Conservation (phyloP, 2,329 filamentous ascomycete genomes). For the Exserohilum turcica region DNA sequence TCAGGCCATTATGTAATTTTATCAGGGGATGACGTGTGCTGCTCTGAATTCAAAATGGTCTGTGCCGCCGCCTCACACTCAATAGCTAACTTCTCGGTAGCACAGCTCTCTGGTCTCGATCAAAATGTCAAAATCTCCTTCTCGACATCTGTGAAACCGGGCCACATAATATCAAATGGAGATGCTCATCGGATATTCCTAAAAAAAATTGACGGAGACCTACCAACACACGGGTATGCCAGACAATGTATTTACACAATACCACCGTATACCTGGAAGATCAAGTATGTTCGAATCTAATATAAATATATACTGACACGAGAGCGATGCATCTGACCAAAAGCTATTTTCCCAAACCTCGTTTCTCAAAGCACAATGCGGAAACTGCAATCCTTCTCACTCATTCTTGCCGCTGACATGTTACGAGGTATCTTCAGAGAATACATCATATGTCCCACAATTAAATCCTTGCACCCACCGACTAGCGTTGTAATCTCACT, state of each 20-base stretch:
- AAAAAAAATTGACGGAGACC: no score
- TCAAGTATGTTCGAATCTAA: no score
- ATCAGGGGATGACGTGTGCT: background rate
- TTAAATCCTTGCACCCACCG: slow-evolving; percentile 12
- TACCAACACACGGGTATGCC: no score
- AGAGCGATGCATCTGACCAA: no score
- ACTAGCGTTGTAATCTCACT: slow-evolving; percentile 9
- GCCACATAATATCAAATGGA: no score
- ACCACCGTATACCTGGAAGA: no score
- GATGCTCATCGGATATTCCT: no score
- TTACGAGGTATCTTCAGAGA: slow-evolving; percentile 12
- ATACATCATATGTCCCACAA: slow-evolving; percentile 19
- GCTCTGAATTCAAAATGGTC: background rate
- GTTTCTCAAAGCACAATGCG: slow-evolving; percentile 2
- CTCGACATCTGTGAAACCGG: no score
- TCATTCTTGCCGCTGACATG: slow-evolving; percentile 12
- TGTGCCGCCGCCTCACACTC: background rate
- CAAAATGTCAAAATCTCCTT: no score
- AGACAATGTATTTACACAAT: no score
- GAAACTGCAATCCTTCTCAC: slow-evolving; percentile 8
- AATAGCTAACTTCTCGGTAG: background rate
- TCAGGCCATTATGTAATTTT: background rate
- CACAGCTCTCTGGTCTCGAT: background rate
- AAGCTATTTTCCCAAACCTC: no score
- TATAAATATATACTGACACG: no score